These are phyloP conservation scores for Microthlaspi erraticum DNA, from an alignment of 345 rosid species.

Conservation along the genomic window DNA sequence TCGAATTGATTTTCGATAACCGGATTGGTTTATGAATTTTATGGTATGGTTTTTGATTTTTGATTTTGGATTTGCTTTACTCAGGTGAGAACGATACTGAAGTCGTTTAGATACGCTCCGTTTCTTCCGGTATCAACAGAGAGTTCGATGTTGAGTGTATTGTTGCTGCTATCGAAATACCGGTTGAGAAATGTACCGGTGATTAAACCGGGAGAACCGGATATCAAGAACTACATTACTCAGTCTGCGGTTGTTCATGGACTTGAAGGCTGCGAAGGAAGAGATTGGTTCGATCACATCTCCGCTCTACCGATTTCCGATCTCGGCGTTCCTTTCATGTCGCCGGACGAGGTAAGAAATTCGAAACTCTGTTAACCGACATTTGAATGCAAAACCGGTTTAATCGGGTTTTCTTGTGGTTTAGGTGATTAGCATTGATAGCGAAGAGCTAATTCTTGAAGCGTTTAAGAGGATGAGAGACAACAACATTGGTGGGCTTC, in stretches of 20 bases:
- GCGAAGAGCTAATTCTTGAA: constrained; percentile 73
- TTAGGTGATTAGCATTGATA: constrained; percentile 67
- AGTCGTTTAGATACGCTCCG: constrained; percentile 81
- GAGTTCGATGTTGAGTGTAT: constrained; percentile 81
- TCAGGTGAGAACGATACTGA: constrained; percentile 75
- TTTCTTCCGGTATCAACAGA: constrained; percentile 75
- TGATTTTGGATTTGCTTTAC: not conserved
- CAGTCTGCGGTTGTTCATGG: constrained; percentile 85
- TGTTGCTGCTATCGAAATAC: constrained; percentile 82
- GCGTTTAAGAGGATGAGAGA: constrained; percentile 81
- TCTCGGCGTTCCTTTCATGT: constrained; percentile 88
- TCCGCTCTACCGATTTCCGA: constrained; percentile 65
- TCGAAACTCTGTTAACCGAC: not conserved
- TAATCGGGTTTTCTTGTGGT: not conserved
- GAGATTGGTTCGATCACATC: constrained; percentile 92
- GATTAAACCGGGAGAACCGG: constrained; percentile 66
- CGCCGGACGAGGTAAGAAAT: constrained; percentile 56
- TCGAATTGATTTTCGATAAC: too few relatives aligned
- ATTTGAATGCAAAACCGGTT: not conserved
- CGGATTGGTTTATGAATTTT: too few relatives aligned
- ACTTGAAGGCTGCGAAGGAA: constrained; percentile 78
- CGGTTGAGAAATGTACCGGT: constrained; percentile 81
- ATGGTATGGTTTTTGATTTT: not conserved
- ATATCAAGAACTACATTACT: constrained; percentile 80
- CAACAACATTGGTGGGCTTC: constrained; percentile 81